Base-by-base conservation (phyloP, 1,284 basidiomycete genomes). In the Cryptococcus depauperatus region DNA sequence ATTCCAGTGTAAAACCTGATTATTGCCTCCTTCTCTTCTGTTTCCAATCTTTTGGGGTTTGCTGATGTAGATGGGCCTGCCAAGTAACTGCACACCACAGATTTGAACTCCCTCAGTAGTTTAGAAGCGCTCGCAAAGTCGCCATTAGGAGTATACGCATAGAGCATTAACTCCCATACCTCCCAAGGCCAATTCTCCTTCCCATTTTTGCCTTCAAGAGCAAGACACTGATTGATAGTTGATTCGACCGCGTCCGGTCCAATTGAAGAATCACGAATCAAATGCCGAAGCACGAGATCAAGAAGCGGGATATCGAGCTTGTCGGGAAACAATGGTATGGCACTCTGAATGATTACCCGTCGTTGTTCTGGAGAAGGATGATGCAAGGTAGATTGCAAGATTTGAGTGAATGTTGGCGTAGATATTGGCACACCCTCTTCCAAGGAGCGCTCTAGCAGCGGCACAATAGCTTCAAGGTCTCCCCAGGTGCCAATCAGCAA, bases 281-380 rank as follows among this genome's bases (percentile, higher is more conserved):
- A 29, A 0, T 44, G 39, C 14, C 46, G 33, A 5, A 51, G 21
- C 8, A 62, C 46, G 9, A 57, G 35, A 23, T 51, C 55, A 23
- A 62, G 55, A 13, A 62, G 51, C 29, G 55, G 55, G 19, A 60
- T 46, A 33, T 61, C 60, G 8, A 62, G 48, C 37, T 50, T 45
- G 18, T 62, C 56, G 25, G 57, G 51, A 21, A 54, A 34, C 14
- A 47, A 30, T 2, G 52, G 57, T 34, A 58, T 29, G 11, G 56
- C 32, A 19, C 37, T 16, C 3, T 33, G 35, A 1, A 23, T 19
- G 0, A 39, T 16, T 14, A 41, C 40, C 7, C 35, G 8, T 19
- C 39, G 37, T 2, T 30, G 28, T 10, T 26, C 14, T 9, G 21
- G 9, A 22, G 16, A 19, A 7, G 35, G 35, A 6, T 19, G 14